Percentiles rank a stretch among this genome's conserved stretches.
Evolutionary conservation across 495 filamentous ascomycete species (phyloP).

Genomic region (Elasticomyces elasticus): DNA sequence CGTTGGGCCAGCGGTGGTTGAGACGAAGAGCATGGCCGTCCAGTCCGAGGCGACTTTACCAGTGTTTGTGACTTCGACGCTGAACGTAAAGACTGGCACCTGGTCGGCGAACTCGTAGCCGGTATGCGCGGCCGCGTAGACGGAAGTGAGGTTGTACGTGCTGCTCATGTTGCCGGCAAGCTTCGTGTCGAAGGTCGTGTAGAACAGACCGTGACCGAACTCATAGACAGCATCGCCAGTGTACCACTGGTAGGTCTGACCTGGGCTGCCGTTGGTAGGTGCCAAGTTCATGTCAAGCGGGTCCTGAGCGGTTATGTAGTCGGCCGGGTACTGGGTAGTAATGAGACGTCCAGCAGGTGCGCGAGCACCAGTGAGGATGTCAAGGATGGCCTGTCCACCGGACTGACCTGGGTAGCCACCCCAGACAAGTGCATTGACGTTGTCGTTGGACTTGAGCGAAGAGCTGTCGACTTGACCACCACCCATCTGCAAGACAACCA

Average conservation of each 20-base stretch:
- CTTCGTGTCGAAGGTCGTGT: slow-evolving; percentile 38
- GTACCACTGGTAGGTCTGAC: slow-evolving; percentile 56
- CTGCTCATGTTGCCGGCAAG: slow-evolving; percentile 14
- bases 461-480: slow-evolving; percentile 28
- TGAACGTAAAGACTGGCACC: slow-evolving; percentile 35
- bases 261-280: slow-evolving; percentile 33
- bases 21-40: slow-evolving; percentile 46
- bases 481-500: slow-evolving; percentile 53
- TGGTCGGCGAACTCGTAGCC: slow-evolving; percentile 20
- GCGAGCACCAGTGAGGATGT: slow-evolving; percentile 44
- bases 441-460: slow-evolving; percentile 31
- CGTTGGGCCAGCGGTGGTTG: slow-evolving; percentile 43
- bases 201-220: slow-evolving; percentile 49
- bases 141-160: slow-evolving; percentile 7
- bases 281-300: slow-evolving; percentile 49
- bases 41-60: slow-evolving; percentile 49
- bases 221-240: slow-evolving; percentile 43
- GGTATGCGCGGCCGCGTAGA: slow-evolving; percentile 15
- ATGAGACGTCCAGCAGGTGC: slow-evolving; percentile 49
- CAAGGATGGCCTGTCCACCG: slow-evolving; percentile 46
- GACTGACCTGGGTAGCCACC: slow-evolving; percentile 51
- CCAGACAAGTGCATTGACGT: slow-evolving; percentile 48
- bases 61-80: slow-evolving; percentile 40
- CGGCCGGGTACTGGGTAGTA: slow-evolving; percentile 48
- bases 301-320: slow-evolving; percentile 43